Evolutionary conservation across 2,329 filamentous ascomycete genomes (phyloP), one percentile per base, ranked within the genome.

Genomic region (Plenodomus tracheiphilus): DNA sequence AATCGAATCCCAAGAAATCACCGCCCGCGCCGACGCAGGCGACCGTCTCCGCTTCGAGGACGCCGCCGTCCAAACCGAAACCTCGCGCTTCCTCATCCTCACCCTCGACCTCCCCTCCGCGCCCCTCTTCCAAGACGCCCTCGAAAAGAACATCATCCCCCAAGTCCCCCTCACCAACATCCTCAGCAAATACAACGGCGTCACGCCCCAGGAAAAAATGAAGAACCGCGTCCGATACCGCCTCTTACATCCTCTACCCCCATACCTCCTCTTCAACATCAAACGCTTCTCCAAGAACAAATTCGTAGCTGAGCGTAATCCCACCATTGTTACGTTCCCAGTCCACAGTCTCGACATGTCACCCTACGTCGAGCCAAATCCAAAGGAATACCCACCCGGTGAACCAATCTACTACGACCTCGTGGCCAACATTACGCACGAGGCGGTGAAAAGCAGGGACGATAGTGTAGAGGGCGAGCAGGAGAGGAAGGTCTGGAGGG

Each of bases 281-380:
- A 97, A 97, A 77, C 91, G 94, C 61, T 99, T 99, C 80, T 90
- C 87, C 60, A 86, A 88, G 59, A 99, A 99, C 79, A 96, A 97
- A 72, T 99, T 99, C 68, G 89, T 99, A 17, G 84, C 88, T 2
- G 93, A 97, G 75, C 88, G 94, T 42, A 99, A 99, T 72, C 94
- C 93, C 1, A 99, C 94, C 9, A 99, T 99, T 65, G 94, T 99
- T 56, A 97, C 93, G 0, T 99, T 97, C 73, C 90, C 93, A 56
- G 87, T 90, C 4, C 82, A 87, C 67, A 84, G 87, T 36, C 84
- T 99, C 8, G 91, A 99, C 70, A 86, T 97, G 79, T 82, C 86
- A 4, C 91, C 92, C 0, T 97, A 94, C 65, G 91, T 96, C 11
- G 91, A 97, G 75, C 92, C 93, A 0, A 90, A 92, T 65, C 88